Evolutionary conservation across 352 stramenopile genomes (phyloP).

Genomic region (Globisporangium paroecandrum): DNA sequence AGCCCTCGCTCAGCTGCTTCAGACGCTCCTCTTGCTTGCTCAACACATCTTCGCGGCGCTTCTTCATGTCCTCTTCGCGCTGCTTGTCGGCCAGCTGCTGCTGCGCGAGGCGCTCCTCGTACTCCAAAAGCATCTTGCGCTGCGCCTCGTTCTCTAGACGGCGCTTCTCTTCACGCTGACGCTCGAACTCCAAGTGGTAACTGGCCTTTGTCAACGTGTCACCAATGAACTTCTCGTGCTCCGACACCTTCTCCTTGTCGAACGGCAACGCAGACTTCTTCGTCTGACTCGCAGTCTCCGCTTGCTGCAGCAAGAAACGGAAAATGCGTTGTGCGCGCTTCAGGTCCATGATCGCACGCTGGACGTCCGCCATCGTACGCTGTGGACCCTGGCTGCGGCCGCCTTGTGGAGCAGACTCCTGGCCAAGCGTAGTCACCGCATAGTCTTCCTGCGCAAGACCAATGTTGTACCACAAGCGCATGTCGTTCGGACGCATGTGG

Average conservation of each 20-base stretch:
- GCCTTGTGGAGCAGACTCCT: constrained; percentile 46
- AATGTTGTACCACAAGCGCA: constrained; percentile 86
- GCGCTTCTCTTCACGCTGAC: constrained; percentile 83
- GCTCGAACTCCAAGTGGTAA: constrained; percentile 88
- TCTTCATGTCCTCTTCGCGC: constrained; percentile 59
- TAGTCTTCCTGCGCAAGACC: constrained; percentile 86
- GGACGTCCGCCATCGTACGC: constrained; percentile 85
- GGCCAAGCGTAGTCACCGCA: constrained; percentile 74
- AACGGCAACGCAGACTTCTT: constrained; percentile 77
- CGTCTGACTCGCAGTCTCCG: constrained; percentile 40
- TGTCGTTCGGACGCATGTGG: constrained; percentile 74
- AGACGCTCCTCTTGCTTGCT: constrained; percentile 82
- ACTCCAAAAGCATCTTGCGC: constrained; percentile 75
- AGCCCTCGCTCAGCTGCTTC: constrained; percentile 76
- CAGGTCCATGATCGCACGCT: constrained; percentile 82
- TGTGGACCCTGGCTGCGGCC: constrained; percentile 43
- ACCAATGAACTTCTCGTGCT: constrained; percentile 85
- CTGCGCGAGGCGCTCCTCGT: constrained; percentile 72
- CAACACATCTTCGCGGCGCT: constrained; percentile 61
- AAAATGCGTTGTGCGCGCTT: constrained; percentile 85
- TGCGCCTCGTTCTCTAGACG: constrained; percentile 78
- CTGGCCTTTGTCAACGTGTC: constrained; percentile 85
- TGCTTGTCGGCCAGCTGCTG: constrained; percentile 52
- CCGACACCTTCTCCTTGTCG: constrained; percentile 84
- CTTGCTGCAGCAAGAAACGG: constrained; percentile 71